Percentiles rank a stretch among this genome's conserved stretches.
Evolutionary conservation across 2,329 filamentous ascomycete species (phyloP).

Genomic region (Fusarium decemcellulare): DNA sequence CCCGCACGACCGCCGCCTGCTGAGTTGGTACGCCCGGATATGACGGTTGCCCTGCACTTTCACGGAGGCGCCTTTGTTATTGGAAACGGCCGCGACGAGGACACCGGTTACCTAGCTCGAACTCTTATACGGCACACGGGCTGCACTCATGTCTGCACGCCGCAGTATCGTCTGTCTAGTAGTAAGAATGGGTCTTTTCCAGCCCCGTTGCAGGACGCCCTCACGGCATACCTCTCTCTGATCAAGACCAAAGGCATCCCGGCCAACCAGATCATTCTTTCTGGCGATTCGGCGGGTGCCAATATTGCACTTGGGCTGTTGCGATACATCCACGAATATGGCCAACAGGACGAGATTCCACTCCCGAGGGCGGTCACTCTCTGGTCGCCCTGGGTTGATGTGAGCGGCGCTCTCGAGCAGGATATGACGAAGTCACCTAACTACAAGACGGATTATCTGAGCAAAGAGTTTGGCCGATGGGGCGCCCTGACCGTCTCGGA

Average conservation of each 20-base stretch:
- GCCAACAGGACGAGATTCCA: slow-evolving; percentile 24
- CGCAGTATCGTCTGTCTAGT: slow-evolving; percentile 39
- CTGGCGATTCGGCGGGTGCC: slow-evolving; percentile 38
- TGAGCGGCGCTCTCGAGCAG: slow-evolving; percentile 34
- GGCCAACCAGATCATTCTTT: slow-evolving; percentile 31
- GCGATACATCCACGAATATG: slow-evolving; percentile 37
- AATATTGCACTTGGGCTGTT: slow-evolving; percentile 35
- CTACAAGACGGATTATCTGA: slow-evolving; percentile 41
- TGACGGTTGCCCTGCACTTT: slow-evolving; percentile 35
- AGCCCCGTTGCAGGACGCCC: slow-evolving; percentile 37
- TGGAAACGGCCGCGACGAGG: slow-evolving; percentile 39
- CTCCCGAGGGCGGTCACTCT: slow-evolving; percentile 34
- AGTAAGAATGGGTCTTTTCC: slow-evolving; percentile 35
- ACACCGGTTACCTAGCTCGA: slow-evolving; percentile 33
- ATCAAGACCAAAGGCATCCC: slow-evolving; percentile 27
- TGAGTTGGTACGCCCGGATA: slow-evolving; percentile 13
- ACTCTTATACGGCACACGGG: slow-evolving; percentile 33
- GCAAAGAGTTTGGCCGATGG: slow-evolving; percentile 36
- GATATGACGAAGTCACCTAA: slow-evolving; percentile 33
- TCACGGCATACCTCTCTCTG: slow-evolving; percentile 32
- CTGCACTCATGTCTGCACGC: slow-evolving; percentile 41
- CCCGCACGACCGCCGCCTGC: slow-evolving; percentile 32
- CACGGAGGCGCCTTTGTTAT: slow-evolving; percentile 40
- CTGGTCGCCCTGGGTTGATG: slow-evolving; percentile 42
- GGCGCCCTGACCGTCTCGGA: slow-evolving; percentile 35